These are phyloP conservation scores for Stylosanthes scabra DNA, from an alignment of 331 rosid genomes.

Conservation along the genomic window DNA sequence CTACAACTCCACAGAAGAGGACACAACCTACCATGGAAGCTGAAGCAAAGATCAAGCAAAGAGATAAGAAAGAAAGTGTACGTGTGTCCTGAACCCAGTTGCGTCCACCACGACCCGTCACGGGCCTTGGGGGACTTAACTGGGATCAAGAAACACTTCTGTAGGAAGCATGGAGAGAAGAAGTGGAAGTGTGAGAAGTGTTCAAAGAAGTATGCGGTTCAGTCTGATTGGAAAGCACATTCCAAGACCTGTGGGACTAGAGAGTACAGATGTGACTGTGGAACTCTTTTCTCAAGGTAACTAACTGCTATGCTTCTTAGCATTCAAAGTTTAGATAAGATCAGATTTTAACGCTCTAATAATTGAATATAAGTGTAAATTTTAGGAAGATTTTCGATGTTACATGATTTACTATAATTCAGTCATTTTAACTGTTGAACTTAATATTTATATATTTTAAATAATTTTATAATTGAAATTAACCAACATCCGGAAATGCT, in stretches of 20 bases:
- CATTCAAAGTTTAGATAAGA: too few species aligned
- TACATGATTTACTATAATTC: too few species aligned
- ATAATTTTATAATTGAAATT: too few species aligned
- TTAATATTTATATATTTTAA: too few species aligned
- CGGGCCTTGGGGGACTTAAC: slow-evolving; percentile 95
- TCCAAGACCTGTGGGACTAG: slow-evolving; percentile 95
- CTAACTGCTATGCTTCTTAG: not conserved
- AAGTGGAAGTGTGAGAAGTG: slow-evolving; percentile 99
- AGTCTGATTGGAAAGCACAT: slow-evolving; percentile 98
- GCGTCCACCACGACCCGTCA: slow-evolving; percentile 94
- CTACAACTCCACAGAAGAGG: slow-evolving; percentile 97
- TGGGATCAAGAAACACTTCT: slow-evolving; percentile 97
- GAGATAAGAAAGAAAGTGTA: slow-evolving; percentile 89
- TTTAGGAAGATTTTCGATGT: too few species aligned
- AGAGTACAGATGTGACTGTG: slow-evolving; percentile 99
- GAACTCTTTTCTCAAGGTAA: slow-evolving; percentile 98
- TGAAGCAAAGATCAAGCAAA: slow-evolving; percentile 85
- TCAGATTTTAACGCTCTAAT: too few species aligned
- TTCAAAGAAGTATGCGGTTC: slow-evolving; percentile 93
- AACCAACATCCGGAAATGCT: too few species aligned
- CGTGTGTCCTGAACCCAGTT: slow-evolving; percentile 84
- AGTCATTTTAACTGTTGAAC: too few species aligned
- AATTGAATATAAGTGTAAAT: too few species aligned
- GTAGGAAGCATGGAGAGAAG: slow-evolving; percentile 98
- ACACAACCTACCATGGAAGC: slow-evolving; percentile 96